Evolutionary conservation across 768 basidiomycete genomes (phyloP).

Genomic region (Rhizopogon sp.): DNA sequence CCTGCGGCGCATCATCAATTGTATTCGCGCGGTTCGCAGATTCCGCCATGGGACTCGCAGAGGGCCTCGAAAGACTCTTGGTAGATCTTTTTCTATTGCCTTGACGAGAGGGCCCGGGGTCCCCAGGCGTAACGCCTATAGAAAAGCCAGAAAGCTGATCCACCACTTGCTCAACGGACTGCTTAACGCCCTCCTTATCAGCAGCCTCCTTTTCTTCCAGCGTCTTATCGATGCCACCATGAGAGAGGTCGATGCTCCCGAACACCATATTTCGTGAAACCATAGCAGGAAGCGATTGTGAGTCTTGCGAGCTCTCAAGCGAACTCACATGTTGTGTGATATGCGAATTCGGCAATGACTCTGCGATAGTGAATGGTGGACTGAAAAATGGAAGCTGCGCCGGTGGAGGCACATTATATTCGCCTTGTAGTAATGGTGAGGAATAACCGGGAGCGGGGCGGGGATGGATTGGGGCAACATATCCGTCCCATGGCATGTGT

Average conservation of each 20-base stretch:
- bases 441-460: not conserved
- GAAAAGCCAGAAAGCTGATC: conserved; percentile 35
- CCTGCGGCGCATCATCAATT: not conserved
- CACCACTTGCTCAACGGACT: conserved; percentile 11
- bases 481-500: conserved; percentile 34
- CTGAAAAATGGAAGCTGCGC: not conserved
- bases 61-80: conserved; percentile 12
- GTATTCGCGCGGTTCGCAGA: not conserved
- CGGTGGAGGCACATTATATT: not conserved
- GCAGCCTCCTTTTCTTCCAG: not conserved
- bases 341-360: not conserved
- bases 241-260: conserved; percentile 39
- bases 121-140: conserved; percentile 39
- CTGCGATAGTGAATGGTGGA: not conserved
- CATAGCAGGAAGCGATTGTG: not conserved
- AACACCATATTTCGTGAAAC: conserved; percentile 38
- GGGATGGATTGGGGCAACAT: not conserved
- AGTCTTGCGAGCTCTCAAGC: not conserved
- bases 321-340: not conserved
- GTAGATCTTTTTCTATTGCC: conserved; percentile 21
- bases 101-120: conserved; percentile 23
- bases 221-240: conserved; percentile 1
- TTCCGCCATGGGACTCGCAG: not conserved
- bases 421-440: conserved; percentile 1
- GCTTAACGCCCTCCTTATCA: conserved; percentile 6